A percentile compares a stretch with the other conserved stretches of the same genome.
Conservation (phyloP, 495 filamentous ascomycete species). For the Talaromyces proteolyticus region DNA sequence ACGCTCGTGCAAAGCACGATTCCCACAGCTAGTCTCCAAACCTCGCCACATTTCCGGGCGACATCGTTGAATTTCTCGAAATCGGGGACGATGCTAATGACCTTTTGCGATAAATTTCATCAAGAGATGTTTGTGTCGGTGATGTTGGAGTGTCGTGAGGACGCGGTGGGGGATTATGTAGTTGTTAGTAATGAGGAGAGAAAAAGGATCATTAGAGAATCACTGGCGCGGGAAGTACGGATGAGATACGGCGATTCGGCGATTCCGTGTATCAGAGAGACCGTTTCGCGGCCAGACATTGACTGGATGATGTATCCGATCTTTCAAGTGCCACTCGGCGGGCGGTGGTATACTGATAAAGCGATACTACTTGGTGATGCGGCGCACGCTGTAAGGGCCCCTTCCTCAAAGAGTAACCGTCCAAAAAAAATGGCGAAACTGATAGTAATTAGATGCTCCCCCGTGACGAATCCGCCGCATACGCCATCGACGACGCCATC, state of each 20-base stretch:
- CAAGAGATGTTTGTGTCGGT: constrained; percentile 49
- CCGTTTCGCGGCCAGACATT: constrained; percentile 21
- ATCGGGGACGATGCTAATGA: constrained; percentile 48
- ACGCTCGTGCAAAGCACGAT: constrained; percentile 49
- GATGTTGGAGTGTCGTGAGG: constrained; percentile 44
- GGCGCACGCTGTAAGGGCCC: constrained; percentile 49
- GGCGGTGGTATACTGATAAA: constrained; percentile 43
- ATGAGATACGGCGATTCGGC: constrained; percentile 37
- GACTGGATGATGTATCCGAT: constrained; percentile 59
- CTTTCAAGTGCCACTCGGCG: constrained; percentile 44
- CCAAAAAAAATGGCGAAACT: too few species aligned
- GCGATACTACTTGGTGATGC: constrained; percentile 51
- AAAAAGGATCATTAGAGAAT: constrained; percentile 18
- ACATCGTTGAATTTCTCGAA: constrained; percentile 46
- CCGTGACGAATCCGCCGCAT: constrained; percentile 54
- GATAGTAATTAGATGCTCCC: constrained; percentile 62
- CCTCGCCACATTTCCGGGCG: constrained; percentile 25
- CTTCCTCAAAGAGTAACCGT: too few species aligned
- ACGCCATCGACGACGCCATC: constrained; percentile 57
- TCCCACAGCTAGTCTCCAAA: constrained; percentile 9
- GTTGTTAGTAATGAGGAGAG: too few species aligned
- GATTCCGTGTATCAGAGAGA: constrained; percentile 41
- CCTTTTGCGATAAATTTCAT: constrained; percentile 38
- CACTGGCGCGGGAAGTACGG: constrained; percentile 34
- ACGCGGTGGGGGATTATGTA: constrained; percentile 32